These are phyloP conservation scores for Penicillium longicatenatum DNA, from an alignment of 495 filamentous ascomycete species.

Conservation along the genomic window DNA sequence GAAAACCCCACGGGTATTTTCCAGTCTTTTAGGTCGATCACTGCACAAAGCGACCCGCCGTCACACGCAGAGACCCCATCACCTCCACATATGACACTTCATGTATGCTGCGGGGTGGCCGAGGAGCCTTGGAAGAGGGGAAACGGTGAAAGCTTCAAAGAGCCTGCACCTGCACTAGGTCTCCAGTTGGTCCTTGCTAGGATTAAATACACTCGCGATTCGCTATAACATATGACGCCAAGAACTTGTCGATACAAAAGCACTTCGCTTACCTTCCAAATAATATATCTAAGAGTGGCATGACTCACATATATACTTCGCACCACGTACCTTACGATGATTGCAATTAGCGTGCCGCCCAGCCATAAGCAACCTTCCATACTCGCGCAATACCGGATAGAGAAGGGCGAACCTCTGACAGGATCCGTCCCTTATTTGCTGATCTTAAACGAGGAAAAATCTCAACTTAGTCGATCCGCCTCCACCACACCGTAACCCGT, in stretches of 20 bases:
- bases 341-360: too few relatives aligned
- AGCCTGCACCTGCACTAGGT: neutral
- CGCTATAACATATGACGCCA: neutral
- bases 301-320: conserved; percentile 6
- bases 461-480: conserved; percentile 5
- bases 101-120: neutral
- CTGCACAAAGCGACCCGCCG: too few relatives aligned
- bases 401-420: neutral
- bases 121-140: neutral
- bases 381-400: neutral
- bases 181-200: neutral
- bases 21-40: neutral
- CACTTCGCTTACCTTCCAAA: neutral
- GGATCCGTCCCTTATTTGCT: neutral
- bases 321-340: neutral
- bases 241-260: neutral
- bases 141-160: neutral
- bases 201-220: neutral
- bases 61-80: neutral
- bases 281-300: neutral
- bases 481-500: neutral
- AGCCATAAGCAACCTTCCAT: too few relatives aligned
- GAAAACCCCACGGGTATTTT: neutral
- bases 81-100: neutral
- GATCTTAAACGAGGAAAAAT: neutral